phyloP scores from a whole-genome alignment of 768 basidiomycete species.

The Termitomyces eurrhizus region DNA sequence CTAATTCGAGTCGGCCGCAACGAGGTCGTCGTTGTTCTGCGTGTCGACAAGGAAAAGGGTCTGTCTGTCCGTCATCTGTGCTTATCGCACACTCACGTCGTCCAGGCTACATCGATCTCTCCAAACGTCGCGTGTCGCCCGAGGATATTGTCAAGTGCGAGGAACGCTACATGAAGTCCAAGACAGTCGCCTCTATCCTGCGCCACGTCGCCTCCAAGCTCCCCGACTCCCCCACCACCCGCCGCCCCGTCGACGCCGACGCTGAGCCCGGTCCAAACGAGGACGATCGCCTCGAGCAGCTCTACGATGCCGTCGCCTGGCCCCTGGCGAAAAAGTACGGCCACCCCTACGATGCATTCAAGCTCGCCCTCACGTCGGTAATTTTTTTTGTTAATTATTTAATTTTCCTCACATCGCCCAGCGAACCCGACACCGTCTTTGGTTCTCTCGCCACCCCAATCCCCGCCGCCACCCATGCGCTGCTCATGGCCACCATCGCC shows the following conservation, averaged over 20 bases:
- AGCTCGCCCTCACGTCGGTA: conserved; percentile 87
- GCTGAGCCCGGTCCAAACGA: conserved; percentile 50
- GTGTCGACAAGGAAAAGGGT: conserved; percentile 99
- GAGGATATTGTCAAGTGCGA: conserved; percentile 98
- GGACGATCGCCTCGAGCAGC: conserved; percentile 74
- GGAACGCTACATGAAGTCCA: conserved; percentile 51
- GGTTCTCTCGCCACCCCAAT: conserved; percentile 58
- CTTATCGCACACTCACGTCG: neutral
- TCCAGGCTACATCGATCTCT: conserved; percentile 97
- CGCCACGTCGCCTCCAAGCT: conserved; percentile 86
- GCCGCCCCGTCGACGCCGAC: conserved; percentile 18
- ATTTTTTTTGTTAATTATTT: neutral
- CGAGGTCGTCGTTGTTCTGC: conserved; percentile 95
- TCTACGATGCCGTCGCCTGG: conserved; percentile 93
- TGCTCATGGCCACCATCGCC: conserved; percentile 82
- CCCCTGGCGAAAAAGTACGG: conserved; percentile 90
- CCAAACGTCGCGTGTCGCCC: conserved; percentile 95
- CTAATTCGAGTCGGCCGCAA: conserved; percentile 96
- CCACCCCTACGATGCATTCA: conserved; percentile 97
- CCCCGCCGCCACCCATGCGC: conserved; percentile 49
- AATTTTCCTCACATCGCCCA: conserved; percentile 17
- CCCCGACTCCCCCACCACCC: conserved; percentile 22
- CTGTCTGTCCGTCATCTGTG: conserved; percentile 15
- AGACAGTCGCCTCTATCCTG: conserved; percentile 91
- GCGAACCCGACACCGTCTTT: conserved; percentile 71